phyloP scores from a whole-genome alignment of 169 alveolate genomes.

The Theileria sp. region DNA sequence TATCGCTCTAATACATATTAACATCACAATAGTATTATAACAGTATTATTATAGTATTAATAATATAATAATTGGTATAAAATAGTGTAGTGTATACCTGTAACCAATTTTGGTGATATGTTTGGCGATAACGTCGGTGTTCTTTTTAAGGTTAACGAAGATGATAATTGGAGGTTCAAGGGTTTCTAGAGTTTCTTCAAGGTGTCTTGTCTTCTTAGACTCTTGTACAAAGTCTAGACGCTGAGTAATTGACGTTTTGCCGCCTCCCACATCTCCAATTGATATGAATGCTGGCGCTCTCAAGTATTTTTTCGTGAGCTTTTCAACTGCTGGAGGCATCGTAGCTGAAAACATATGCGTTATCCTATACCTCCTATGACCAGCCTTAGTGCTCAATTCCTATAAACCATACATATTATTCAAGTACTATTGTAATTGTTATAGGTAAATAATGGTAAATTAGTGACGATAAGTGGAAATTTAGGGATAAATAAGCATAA shows the following conservation, averaged over 20 bases:
- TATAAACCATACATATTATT: no score
- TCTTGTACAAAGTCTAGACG: constrained; percentile 87
- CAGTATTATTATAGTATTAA: neutral
- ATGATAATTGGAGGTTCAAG: constrained; percentile 91
- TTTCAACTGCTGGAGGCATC: constrained; percentile 93
- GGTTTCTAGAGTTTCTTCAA: constrained; percentile 66
- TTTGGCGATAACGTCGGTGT: constrained; percentile 87
- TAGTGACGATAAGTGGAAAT: no score
- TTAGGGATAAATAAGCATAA: no score
- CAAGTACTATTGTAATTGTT: no score
- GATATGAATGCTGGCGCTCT: constrained; percentile 87
- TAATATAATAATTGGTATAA: neutral
- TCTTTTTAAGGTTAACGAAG: constrained; percentile 91
- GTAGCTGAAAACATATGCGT: constrained; percentile 95
- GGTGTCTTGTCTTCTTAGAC: constrained; percentile 77
- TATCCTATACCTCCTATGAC: constrained; percentile 83
- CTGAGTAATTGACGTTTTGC: constrained; percentile 90
- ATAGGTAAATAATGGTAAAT: neutral
- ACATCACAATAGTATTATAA: no score
- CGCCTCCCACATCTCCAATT: constrained; percentile 95
- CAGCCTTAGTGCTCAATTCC: constrained; percentile 85
- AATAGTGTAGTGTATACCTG: constrained; percentile 38
- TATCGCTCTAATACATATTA: constrained; percentile 64
- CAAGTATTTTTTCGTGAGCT: constrained; percentile 86
- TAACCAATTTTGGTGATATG: constrained; percentile 77